Base-by-base conservation (phyloP, 208 protist species). In the Wallacemonas collosoma region DNA sequence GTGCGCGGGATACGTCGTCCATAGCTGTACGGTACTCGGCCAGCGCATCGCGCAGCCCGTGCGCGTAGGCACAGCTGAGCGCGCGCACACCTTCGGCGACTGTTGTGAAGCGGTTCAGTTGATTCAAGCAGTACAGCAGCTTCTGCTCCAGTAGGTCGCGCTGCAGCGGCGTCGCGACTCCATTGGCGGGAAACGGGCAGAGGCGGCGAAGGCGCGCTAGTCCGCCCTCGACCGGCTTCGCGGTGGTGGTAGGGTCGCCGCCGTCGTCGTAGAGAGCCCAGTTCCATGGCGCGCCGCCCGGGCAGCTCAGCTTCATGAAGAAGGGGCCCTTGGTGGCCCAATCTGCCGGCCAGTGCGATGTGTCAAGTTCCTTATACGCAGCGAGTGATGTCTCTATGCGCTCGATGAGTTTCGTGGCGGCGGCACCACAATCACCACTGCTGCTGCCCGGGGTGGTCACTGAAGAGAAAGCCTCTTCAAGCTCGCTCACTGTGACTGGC, bases 241-340 rank as follows among this genome's bases (percentile, higher is more conserved):
- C 4, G 48, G 73, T 26, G 26, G 26, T 26, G 26, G 26, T 0
- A 26, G 26, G 56, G 26, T 45, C 26, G n/a, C 62, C 43, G 41
- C 15, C 39, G 9, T 67, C 70, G 55, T 86, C 72, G 38, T 79
- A 62, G 17, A 94, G 65, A 35, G 75, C 75, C 90, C 90, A 95
- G 64, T 97, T 87, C 85, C 87, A 97, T 68, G 93, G 93, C n/a
- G 90, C 80, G 17, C 90, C 87, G 40, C 90, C 86, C 7, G 85
- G 82, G 72, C 80, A 86, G 65, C 78, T 86, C 51, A 97, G 81
- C 35, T 88, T 86, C 26, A 87, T 67, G 80, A 96, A 96, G 54
- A 77, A 86, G 1, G 74, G 69, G 2, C 75, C 51, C 5, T 36
- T 57, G 38, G 69, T 51, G 6, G 56, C 58, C 50, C 75, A 81